Evolutionary conservation across 345 rosid genomes (phyloP).

Genomic region (Dipteronia dyeriana): DNA sequence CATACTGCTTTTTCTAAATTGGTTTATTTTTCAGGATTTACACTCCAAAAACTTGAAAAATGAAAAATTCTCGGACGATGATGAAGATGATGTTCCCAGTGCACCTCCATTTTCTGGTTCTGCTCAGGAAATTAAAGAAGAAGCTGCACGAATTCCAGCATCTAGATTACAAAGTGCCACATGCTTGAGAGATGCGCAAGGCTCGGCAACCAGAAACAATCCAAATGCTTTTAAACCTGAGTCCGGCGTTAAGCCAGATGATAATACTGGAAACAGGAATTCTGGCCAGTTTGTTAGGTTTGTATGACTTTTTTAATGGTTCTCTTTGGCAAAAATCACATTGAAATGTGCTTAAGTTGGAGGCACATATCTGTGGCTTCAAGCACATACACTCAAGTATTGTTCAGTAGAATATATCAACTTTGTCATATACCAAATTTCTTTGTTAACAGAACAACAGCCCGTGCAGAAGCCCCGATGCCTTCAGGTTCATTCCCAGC

Average conservation of each 20-base stretch:
- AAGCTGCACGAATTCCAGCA: conserved; percentile 28
- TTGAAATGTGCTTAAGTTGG: not conserved
- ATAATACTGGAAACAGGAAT: conserved; percentile 39
- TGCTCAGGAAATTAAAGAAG: conserved; percentile 50
- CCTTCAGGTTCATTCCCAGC: conserved; percentile 63
- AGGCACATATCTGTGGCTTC: not conserved
- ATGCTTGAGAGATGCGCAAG: conserved; percentile 18
- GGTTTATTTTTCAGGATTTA: conserved; percentile 46
- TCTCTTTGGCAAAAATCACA: conserved; percentile 3
- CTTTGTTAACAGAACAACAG: conserved; percentile 45
- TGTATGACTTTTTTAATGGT: conserved; percentile 17
- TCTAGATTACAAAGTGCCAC: conserved; percentile 25
- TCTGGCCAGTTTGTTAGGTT: conserved; percentile 61
- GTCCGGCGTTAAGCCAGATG: conserved; percentile 38
- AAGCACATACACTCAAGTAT: not conserved
- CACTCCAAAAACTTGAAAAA: conserved; percentile 31
- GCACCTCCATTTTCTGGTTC: conserved; percentile 83
- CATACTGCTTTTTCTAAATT: conserved; percentile 2
- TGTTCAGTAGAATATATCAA: not conserved
- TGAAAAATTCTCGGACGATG: conserved; percentile 46
- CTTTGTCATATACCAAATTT: not conserved
- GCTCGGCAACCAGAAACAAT: conserved; percentile 28
- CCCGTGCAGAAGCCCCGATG: conserved; percentile 50
- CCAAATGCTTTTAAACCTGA: conserved; percentile 29
- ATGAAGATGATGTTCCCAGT: conserved; percentile 73